Conservation (phyloP, 2,329 filamentous ascomycete genomes). For the Aspergillus luchuensis region DNA sequence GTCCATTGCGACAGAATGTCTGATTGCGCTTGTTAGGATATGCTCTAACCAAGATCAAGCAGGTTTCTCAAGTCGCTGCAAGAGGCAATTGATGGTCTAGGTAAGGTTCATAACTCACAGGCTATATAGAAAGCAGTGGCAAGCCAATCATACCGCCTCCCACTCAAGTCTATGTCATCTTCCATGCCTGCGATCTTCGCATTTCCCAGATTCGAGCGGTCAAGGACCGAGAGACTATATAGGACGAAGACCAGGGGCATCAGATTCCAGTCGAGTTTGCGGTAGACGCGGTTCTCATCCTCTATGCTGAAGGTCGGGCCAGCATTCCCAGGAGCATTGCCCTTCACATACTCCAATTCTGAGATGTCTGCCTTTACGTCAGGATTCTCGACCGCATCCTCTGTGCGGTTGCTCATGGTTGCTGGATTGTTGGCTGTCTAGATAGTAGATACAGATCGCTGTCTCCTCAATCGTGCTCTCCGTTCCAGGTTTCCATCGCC, state of each 20-base stretch:
- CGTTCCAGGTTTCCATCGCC: background rate
- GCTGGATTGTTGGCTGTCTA: background rate
- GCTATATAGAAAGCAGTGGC: conserved; percentile 24
- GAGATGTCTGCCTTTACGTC: background rate
- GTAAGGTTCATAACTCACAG: conserved; percentile 9
- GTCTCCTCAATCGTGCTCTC: background rate
- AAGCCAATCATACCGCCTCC: conserved; percentile 21
- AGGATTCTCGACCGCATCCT: background rate
- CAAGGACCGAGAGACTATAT: conserved; percentile 5
- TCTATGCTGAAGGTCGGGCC: background rate
- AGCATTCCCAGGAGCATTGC: background rate
- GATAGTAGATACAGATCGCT: background rate
- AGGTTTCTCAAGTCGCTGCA: background rate
- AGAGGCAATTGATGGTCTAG: background rate
- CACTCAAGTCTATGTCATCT: conserved; percentile 21
- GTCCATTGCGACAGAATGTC: conserved; percentile 3
- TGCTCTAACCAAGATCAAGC: background rate
- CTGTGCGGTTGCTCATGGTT: background rate
- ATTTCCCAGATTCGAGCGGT: conserved; percentile 13
- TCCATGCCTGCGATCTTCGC: conserved; percentile 19
- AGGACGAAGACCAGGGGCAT: conserved; percentile 7
- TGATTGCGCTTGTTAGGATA: background rate
- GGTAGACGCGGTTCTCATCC: conserved; percentile 3
- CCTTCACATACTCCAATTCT: background rate
- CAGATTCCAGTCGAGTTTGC: conserved; percentile 12